These are phyloP conservation scores for Thalassiosira mediterranea DNA, from an alignment of 352 stramenopile species.

Conservation along the genomic window DNA sequence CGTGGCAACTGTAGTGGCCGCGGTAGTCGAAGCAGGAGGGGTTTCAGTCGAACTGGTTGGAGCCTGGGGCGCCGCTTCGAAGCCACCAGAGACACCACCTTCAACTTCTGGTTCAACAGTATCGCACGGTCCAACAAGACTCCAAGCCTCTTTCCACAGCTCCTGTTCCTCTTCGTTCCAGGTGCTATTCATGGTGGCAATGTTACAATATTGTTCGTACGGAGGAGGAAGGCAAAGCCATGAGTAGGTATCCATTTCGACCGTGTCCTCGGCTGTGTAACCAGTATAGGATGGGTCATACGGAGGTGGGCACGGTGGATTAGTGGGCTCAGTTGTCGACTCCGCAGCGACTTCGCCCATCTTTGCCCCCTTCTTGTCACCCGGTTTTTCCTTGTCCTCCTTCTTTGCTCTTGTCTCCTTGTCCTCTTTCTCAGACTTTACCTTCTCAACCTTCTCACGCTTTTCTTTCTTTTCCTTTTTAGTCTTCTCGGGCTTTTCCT, in stretches of 20 bases:
- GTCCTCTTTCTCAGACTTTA: not conserved
- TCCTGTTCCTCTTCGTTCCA: slow-evolving; percentile 3
- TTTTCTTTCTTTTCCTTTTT: not conserved
- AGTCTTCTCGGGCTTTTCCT: not conserved
- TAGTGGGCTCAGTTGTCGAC: not conserved
- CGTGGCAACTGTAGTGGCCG: not conserved
- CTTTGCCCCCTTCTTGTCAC: not conserved
- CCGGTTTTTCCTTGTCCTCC: not conserved
- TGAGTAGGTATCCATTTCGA: not conserved
- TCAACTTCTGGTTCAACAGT: not conserved
- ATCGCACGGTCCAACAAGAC: slow-evolving; percentile 4
- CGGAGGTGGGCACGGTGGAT: not conserved
- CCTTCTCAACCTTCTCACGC: not conserved
- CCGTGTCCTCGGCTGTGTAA: not conserved
- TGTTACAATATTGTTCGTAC: slow-evolving; percentile 1
- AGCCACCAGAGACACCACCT: not conserved
- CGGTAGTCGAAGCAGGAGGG: too few relatives aligned
- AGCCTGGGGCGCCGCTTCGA: not conserved
- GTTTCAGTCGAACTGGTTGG: too few relatives aligned
- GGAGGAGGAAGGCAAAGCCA: not conserved
- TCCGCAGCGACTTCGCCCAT: not conserved
- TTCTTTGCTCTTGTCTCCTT: not conserved
- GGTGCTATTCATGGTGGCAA: not conserved
- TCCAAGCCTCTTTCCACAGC: slow-evolving; percentile 6
- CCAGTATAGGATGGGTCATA: not conserved